phyloP scores from a whole-genome alignment of 148 eudicot species.

The Vaccinium vitisidaea region DNA sequence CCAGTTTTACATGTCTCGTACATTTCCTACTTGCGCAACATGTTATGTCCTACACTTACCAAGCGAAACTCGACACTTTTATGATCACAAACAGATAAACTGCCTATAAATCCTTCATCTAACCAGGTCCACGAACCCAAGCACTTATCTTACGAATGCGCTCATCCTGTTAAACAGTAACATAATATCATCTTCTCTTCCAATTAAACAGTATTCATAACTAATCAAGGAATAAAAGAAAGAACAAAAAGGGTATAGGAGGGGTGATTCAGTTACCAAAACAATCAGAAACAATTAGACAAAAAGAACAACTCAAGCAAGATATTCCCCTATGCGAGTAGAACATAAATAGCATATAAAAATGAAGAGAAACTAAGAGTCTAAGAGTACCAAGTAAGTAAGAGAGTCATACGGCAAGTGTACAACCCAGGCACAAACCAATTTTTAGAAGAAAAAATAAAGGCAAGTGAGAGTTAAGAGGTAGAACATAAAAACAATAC shows the following conservation, averaged over 20 bases:
- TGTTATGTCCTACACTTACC: neutral
- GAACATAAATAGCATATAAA: too few relatives aligned
- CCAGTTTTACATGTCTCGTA: neutral
- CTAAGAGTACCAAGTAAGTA: neutral
- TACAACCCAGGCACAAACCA: too few relatives aligned
- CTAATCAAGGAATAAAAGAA: neutral
- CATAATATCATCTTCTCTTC: neutral
- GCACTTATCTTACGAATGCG: too few relatives aligned
- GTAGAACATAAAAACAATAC: neutral
- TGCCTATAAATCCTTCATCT: too few relatives aligned
- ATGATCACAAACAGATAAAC: neutral
- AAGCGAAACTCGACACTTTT: neutral
- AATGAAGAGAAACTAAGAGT: too few relatives aligned
- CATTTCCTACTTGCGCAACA: neutral
- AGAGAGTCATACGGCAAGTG: neutral
- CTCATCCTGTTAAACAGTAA: too few relatives aligned
- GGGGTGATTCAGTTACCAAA: neutral
- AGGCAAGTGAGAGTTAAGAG: neutral
- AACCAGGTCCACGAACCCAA: too few relatives aligned
- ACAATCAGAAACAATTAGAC: neutral
- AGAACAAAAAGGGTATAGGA: neutral
- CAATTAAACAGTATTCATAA: neutral
- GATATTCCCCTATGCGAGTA: neutral
- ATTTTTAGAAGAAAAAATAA: too few relatives aligned
- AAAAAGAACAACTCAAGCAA: neutral